Conservation (phyloP, 345 rosid genomes). For the Murraya paniculata region DNA sequence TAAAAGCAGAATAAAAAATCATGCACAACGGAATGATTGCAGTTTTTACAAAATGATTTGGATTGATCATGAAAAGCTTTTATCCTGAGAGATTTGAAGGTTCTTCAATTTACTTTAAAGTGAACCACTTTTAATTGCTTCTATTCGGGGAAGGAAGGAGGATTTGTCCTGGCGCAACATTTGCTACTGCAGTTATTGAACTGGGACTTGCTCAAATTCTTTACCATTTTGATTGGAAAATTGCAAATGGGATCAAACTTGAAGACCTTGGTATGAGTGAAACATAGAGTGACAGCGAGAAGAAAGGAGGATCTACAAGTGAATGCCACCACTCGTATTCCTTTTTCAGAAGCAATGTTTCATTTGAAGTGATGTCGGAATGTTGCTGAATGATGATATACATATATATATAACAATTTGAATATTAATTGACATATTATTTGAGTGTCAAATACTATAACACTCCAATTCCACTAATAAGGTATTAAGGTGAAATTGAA, state of each 20-base stretch:
- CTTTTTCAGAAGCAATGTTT: background rate
- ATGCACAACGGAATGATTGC: too few species aligned
- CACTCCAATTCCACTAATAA: too few species aligned
- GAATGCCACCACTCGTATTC: background rate
- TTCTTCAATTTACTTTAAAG: constrained; percentile 12
- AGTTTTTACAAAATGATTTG: background rate
- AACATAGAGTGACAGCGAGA: background rate
- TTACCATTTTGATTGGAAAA: constrained; percentile 18
- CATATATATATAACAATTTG: too few species aligned
- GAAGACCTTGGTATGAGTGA: constrained; percentile 18
- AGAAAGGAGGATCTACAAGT: background rate
- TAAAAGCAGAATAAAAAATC: too few species aligned
- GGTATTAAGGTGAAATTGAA: too few species aligned
- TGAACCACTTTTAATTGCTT: constrained; percentile 4
- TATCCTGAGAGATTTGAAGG: constrained; percentile 7
- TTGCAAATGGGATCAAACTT: constrained; percentile 5
- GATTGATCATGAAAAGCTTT: constrained; percentile 7
- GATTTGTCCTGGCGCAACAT: constrained; percentile 13
- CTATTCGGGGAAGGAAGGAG: constrained; percentile 21
- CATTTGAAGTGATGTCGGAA: background rate
- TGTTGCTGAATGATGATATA: too few species aligned
- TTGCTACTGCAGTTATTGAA: constrained; percentile 6
- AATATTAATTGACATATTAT: too few species aligned
- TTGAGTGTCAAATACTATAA: too few species aligned
- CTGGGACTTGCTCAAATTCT: constrained; percentile 7